Evolutionary conservation across 495 filamentous ascomycete genomes (phyloP).

Genomic region (Aspergillus mulundensis): DNA sequence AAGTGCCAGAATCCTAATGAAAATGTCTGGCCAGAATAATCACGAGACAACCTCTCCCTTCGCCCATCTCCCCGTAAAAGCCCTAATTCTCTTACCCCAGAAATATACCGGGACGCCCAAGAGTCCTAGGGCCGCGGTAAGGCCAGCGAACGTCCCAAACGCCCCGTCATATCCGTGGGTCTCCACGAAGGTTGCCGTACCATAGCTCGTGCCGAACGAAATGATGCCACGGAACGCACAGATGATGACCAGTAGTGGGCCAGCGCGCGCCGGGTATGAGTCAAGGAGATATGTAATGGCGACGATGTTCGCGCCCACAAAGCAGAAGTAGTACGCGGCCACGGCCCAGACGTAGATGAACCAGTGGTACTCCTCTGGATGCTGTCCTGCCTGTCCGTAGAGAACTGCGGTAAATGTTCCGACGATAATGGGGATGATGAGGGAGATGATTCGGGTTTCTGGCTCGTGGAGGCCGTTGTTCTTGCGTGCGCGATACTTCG

Average conservation of each 20-base stretch:
- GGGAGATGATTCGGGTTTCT: conserved; percentile 27
- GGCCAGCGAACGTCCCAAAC: conserved; percentile 24
- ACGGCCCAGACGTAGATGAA: conserved; percentile 31
- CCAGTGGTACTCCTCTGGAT: conserved; percentile 33
- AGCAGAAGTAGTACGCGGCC: conserved; percentile 34
- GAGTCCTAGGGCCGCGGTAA: conserved; percentile 23
- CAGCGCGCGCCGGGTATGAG: conserved; percentile 32
- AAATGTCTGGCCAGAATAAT: too few species aligned
- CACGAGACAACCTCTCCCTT: neutral
- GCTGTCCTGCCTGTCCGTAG: conserved; percentile 28
- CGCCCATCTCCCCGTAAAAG: conserved; percentile 17
- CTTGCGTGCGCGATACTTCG: conserved; percentile 20
- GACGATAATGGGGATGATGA: conserved; percentile 30
- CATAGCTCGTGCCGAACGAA: conserved; percentile 33
- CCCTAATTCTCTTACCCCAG: conserved; percentile 29
- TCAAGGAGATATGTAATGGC: conserved; percentile 38
- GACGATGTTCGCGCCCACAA: conserved; percentile 37
- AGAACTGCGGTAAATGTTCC: conserved; percentile 26
- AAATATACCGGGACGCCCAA: conserved; percentile 27
- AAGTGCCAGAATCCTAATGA: too few species aligned
- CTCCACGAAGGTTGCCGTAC: conserved; percentile 22
- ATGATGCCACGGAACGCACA: conserved; percentile 39
- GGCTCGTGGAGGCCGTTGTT: conserved; percentile 32
- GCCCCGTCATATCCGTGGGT: conserved; percentile 27
- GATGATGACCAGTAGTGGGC: conserved; percentile 34